Evolutionary conservation across 805 yeast genomes (phyloP), one percentile per base, ranked within the genome.

Genomic region (Hanseniaspora hatyaiensis): DNA sequence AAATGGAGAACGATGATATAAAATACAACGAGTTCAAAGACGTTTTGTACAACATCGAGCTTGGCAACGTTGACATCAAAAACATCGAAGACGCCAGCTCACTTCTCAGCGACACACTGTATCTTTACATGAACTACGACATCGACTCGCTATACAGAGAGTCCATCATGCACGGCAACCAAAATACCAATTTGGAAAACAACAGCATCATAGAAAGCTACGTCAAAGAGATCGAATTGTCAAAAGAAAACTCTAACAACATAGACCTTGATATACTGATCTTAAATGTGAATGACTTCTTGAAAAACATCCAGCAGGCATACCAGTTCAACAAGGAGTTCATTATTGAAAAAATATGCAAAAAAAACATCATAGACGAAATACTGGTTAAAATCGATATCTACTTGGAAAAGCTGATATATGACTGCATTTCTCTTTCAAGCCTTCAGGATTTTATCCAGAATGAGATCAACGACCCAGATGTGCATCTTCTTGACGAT

Each of bases 141-240:
- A 45, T 45, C 5, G 49, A 45, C 8, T 45, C 40, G 3, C 20
- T 45, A 13, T 45, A 45, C 19, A 39, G 31, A n/a, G 49, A 45
- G 19, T 22, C 40, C 15, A 23, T 37, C 6, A 16, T n/a, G 6
- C 16, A 34, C 11, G 29, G 24, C 4, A 29, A 45, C 6, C 15
- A 36, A 20, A 19, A 30, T 23, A 22, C 26, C 22, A 31, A 28
- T 9, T 20, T 3, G 8, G 41, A 38, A 9, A 23, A 40, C 26
- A 40, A 39, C 2, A 18, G 15, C 23, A 45, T 45, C 9, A 31
- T 45, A 6, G 40, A 26, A 8, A 42, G 29, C 3, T 42, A 42
- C 20, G 13, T 20, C 13, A 16, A 19, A 3, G 28, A 30, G 6
- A 8, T 45, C 22, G 8, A 34, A 16, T 18, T 15, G 9, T 2